Conservation (phyloP, 305 asterid species). For the Rubia peregrina region DNA sequence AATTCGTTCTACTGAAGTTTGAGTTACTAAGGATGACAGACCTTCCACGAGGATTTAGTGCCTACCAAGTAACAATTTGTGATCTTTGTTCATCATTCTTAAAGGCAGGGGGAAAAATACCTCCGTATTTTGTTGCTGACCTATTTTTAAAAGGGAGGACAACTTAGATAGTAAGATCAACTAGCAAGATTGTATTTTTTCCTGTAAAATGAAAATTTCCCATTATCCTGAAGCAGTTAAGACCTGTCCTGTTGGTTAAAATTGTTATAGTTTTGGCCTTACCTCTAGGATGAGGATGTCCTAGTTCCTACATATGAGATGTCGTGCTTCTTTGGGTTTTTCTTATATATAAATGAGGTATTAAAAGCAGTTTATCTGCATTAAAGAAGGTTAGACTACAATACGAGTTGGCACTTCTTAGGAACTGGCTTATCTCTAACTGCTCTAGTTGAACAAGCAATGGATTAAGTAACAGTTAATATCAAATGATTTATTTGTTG, state of each 20-base stretch:
- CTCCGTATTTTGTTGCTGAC: neutral
- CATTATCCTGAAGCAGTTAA: neutral
- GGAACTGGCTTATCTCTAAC: neutral
- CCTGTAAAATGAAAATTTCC: neutral
- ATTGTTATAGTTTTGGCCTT: neutral
- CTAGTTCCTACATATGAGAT: neutral
- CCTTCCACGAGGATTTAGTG: neutral
- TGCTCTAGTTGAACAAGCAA: neutral
- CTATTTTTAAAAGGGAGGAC: neutral
- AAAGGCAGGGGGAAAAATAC: neutral
- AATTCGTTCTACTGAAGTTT: neutral
- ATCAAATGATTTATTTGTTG: neutral
- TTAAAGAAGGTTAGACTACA: no score
- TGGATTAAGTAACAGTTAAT: neutral
- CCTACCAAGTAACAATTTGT: neutral
- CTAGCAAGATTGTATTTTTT: neutral
- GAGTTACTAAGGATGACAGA: neutral
- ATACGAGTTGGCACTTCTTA: neutral
- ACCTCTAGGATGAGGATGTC: neutral
- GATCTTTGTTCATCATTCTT: neutral
- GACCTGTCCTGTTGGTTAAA: neutral
- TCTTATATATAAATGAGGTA: no score
- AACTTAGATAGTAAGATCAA: neutral
- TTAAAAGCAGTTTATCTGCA: no score
- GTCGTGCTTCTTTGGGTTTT: no score